phyloP scores from a whole-genome alignment of 2,329 filamentous ascomycete species.

The Colletotrichum cereale region DNA sequence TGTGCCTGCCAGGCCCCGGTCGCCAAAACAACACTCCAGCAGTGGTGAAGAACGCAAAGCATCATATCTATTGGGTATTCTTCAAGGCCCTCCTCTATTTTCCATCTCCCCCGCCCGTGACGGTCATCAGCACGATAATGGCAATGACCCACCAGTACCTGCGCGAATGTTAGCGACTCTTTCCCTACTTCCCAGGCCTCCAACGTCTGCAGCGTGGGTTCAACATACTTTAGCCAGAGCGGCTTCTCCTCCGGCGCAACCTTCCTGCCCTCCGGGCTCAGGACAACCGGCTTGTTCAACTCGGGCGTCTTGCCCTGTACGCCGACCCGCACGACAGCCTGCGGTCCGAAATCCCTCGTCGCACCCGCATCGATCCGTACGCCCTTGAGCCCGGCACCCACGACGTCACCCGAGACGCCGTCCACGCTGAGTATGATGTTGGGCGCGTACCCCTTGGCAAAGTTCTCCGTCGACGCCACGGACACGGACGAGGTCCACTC shows the following conservation, averaged over 20 bases:
- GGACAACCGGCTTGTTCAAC: constrained; percentile 73
- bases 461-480: constrained; percentile 67
- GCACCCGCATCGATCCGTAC: constrained; percentile 72
- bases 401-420: constrained; percentile 53
- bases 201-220: neutral
- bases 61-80: constrained; percentile 31
- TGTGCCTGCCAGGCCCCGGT: neutral
- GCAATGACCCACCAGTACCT: constrained; percentile 78
- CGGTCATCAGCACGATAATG: constrained; percentile 64
- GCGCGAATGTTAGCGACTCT: constrained; percentile 50
- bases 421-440: constrained; percentile 67
- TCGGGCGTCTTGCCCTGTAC: constrained; percentile 66
- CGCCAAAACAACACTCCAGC: too few species aligned
- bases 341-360: constrained; percentile 74
- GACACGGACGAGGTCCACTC: constrained; percentile 68
- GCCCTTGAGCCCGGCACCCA: constrained; percentile 67
- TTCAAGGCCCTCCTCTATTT: constrained; percentile 56
- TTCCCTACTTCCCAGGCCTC: neutral
- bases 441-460: constrained; percentile 71
- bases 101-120: constrained; percentile 65
- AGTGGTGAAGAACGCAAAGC: constrained; percentile 1
- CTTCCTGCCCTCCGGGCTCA: constrained; percentile 71
- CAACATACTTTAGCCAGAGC: constrained; percentile 74
- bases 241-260: constrained; percentile 71
- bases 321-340: constrained; percentile 64